These are phyloP conservation scores for Ilex paraguariensis DNA, from an alignment of 305 asterid species.

Conservation along the genomic window DNA sequence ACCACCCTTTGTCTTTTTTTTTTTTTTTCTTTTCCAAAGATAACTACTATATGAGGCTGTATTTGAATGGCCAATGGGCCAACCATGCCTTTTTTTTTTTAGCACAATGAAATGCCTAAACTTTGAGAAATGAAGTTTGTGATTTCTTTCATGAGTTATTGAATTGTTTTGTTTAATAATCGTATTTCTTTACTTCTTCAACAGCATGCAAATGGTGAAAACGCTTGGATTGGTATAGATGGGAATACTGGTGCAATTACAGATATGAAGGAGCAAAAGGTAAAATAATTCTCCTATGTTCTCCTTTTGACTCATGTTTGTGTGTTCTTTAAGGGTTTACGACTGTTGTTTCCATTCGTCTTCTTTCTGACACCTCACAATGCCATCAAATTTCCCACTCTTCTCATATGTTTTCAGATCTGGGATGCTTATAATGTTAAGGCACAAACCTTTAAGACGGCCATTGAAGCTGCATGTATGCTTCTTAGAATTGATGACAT, in stretches of 20 bases:
- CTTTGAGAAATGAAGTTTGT: too few species aligned
- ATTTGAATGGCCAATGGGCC: too few species aligned
- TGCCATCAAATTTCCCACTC: too few species aligned
- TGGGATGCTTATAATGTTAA: slow-evolving; percentile 95
- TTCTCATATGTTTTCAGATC: slow-evolving; percentile 34
- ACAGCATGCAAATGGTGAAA: slow-evolving; percentile 94
- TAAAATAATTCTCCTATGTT: slow-evolving; percentile 15
- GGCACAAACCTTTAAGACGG: slow-evolving; percentile 89
- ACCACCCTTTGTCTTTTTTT: background rate
- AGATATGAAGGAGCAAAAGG: slow-evolving; percentile 94
- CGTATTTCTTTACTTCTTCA: background rate
- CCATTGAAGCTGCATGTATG: slow-evolving; percentile 96
- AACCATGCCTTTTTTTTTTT: too few species aligned
- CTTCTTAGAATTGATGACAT: slow-evolving; percentile 92
- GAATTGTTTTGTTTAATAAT: too few species aligned
- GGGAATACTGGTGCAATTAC: slow-evolving; percentile 89
- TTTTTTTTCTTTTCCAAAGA: too few species aligned
- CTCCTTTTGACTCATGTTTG: background rate
- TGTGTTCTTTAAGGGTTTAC: background rate
- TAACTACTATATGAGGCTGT: too few species aligned
- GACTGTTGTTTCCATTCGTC: too few species aligned
- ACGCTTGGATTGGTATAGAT: slow-evolving; percentile 92
- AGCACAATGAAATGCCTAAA: too few species aligned
- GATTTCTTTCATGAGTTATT: too few species aligned
- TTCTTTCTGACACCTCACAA: too few species aligned